A percentile compares a stretch with the other conserved stretches of the same genome.
Conservation (phyloP, 176 grass and related monocot genomes). For the Carex scoparia region DNA sequence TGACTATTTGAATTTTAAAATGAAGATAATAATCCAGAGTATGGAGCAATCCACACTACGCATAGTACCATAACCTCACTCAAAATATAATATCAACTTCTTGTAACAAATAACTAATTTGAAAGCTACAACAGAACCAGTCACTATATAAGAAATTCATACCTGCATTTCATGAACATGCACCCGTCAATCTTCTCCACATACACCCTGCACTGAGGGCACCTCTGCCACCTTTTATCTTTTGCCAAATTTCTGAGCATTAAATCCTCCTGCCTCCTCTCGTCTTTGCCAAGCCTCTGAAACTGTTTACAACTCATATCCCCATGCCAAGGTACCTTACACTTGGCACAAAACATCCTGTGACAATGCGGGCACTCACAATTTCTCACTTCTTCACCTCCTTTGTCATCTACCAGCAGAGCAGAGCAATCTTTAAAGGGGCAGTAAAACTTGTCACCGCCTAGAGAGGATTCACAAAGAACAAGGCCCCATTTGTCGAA, state of each 20-base stretch:
- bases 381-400: slow-evolving; percentile 10
- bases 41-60: too few relatives aligned
- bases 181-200: slow-evolving; percentile 66
- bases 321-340: slow-evolving; percentile 69
- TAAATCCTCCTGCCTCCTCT: slow-evolving; percentile 43
- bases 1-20: too few relatives aligned
- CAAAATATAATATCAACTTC: background rate
- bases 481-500: slow-evolving; percentile 9
- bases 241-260: slow-evolving; percentile 47
- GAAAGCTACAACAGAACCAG: background rate
- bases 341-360: slow-evolving; percentile 52
- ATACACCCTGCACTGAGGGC: slow-evolving; percentile 68
- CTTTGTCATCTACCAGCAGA: background rate
- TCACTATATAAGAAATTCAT: background rate
- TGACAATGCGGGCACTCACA: slow-evolving; percentile 56
- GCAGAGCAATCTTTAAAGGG: slow-evolving; percentile 25
- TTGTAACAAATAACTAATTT: background rate
- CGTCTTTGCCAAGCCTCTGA: slow-evolving; percentile 35
- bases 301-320: slow-evolving; percentile 41
- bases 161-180: slow-evolving; percentile 68
- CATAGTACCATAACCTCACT: too few relatives aligned
- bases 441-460: slow-evolving; percentile 19
- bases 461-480: slow-evolving; percentile 15
- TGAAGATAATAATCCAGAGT: too few relatives aligned
- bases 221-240: slow-evolving; percentile 66